Base-by-base conservation (phyloP, 116 monocot genomes). In the Cymodocea nodosa region DNA sequence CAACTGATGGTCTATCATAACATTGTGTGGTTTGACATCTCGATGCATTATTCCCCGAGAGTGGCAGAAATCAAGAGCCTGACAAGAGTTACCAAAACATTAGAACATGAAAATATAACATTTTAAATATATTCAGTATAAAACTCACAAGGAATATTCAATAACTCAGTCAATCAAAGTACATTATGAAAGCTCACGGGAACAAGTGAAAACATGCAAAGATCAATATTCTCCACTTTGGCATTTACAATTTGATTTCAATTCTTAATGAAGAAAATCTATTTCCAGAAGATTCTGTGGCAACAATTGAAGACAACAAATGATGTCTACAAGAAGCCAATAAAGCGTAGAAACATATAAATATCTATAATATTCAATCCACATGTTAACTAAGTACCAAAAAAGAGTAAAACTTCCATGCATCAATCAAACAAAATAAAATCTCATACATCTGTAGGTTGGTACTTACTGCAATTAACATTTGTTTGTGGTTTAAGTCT, bases 1-100 rank as follows among this genome's bases (percentile, higher is more conserved):
- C 54, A 87, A 54, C 18, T 84, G 79, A 63, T 87, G 87, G 66
- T 87, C 87, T 44, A 87, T 87, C 87, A 87, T 84, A 55, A 87
- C 84, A 76, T 87, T 87, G 68, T 87, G 87, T 30, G 87, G 87
- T 54, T 87, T 87, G 49, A 87, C 87, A 81, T 87, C 87, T 12
- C 87, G 87, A 68, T 87, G 87, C 87, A 87, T 84, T 66, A 87
- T 87, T 67, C 87, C 87, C 76, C 83, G 87, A 23, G 84, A 87
- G 63, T 87, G 87, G 62, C 84, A 87, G 66, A 81, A 87, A 72
- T 87, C 84, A 64, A 87, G 35, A 51, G 87, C 87, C 87, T 87
- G 75, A 37, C 6, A 6, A 4, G 37, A 37, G 4, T 4, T 37
- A 6, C 6, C 39, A 62, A 20, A 4, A 5, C 10, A 58, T 23